Base-by-base conservation (phyloP, 1,139 yeast genomes). In the Lodderomyces elongisporus region DNA sequence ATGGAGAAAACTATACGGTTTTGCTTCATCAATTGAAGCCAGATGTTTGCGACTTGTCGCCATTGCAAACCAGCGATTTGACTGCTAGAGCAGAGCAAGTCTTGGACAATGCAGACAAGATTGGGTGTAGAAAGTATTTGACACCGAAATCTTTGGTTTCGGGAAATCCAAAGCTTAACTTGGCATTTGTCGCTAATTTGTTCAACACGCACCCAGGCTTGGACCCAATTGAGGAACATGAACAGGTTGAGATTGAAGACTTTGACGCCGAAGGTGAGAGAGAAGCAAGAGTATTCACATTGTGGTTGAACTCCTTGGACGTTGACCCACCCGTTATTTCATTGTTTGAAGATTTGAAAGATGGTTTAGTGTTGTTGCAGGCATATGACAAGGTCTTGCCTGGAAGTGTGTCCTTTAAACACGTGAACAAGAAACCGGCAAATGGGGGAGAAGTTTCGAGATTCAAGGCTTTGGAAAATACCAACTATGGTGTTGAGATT, bases 251-350 rank as follows among this genome's bases (percentile, higher is more conserved):
- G 52, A 85, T 89, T 48, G 91, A 83, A 57, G 98, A 88, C 47
- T 91, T 93, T 52, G 99, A 91, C 57, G 98, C 98, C 13, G 98
- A 93, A 64, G 99, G 99, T 43, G 99, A 91, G 65, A 83, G 98
- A 65, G 99, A 91, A 66, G 98, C 98, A 1, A 79, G 99, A 57
- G 99, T 91, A 4, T 91, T 91, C 62, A 93, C 98, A 9, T 69
- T 91, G 49, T 91, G 98, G 98, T 77, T 91, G 54, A 91, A 91
- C 61, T 87, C 96, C 1, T 74, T 91, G 51, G 97, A 93, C 49
- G 97, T 91, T 13, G 93, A 89, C 43, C 97, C 97, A 18, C 85
- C 96, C 17, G 89, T 91, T 42, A 88, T 87, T 31, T 81, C 85
- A 16, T 68, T 91, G 49, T 91, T 91, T 50, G 97, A 91, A 60